Percentiles rank a stretch among this genome's conserved stretches.
phyloP scores from a whole-genome alignment of 2,329 filamentous ascomycete genomes.

The Ophiocordyceps camponoti-floridani region DNA sequence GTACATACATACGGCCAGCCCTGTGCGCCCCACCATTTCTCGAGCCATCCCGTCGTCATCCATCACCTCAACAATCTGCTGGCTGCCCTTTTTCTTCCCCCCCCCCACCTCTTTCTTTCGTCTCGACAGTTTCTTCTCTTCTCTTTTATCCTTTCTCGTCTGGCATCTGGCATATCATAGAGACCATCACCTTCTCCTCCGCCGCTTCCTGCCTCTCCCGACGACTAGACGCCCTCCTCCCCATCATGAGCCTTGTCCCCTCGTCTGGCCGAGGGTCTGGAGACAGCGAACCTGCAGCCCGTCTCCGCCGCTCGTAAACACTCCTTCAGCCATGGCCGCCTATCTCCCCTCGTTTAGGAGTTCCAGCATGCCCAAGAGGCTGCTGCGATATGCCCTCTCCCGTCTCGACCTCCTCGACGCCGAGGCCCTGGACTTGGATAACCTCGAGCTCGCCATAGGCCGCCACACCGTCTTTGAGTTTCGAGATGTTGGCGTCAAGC shows the following conservation, averaged over 20 bases:
- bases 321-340: constrained; percentile 38
- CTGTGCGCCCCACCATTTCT: neutral
- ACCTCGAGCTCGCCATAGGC: constrained; percentile 68
- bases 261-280: constrained; percentile 16
- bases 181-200: neutral
- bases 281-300: constrained; percentile 12
- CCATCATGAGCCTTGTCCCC: constrained; percentile 8
- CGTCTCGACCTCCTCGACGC: constrained; percentile 77
- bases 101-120: too few relatives aligned
- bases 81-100: neutral
- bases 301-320: constrained; percentile 3
- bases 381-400: constrained; percentile 72
- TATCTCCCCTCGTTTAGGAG: constrained; percentile 47
- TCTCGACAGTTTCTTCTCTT: neutral
- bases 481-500: constrained; percentile 64
- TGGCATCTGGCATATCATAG: too few relatives aligned
- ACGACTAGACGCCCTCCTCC: neutral
- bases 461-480: constrained; percentile 72
- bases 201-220: neutral
- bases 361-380: constrained; percentile 71
- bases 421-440: constrained; percentile 69
- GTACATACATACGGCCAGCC: neutral
- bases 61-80: neutral
- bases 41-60: neutral
- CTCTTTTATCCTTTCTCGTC: too few relatives aligned